Evolutionary conservation across 2,329 filamentous ascomycete genomes (phyloP).

Genomic region (Aciculosporium take): DNA sequence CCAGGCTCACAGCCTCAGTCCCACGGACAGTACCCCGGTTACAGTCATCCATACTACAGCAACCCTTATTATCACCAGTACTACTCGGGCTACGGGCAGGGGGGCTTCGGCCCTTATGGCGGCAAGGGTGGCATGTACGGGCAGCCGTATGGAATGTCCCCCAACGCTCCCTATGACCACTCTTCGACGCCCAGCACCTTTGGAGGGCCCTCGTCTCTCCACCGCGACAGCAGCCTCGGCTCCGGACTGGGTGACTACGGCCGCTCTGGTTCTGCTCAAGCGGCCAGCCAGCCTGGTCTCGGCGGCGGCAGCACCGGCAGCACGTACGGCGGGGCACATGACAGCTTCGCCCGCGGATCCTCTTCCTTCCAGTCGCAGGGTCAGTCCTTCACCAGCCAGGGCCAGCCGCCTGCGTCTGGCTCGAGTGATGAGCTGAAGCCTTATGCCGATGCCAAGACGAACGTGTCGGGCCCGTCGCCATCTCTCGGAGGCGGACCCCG

Average conservation of each 20-base stretch:
- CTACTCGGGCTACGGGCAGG: conserved; percentile 40
- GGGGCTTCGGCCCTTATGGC: conserved; percentile 37
- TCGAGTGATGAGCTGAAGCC: conserved; percentile 43
- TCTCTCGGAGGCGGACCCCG: conserved; percentile 38
- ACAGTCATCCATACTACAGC: conserved; percentile 44
- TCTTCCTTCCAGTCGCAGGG: conserved; percentile 41
- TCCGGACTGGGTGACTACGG: conserved; percentile 41
- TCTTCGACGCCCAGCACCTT: conserved; percentile 40
- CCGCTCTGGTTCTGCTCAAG: conserved; percentile 35
- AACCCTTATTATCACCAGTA: conserved; percentile 51
- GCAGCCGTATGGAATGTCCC: conserved; percentile 42
- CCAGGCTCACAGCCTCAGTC: conserved; percentile 31
- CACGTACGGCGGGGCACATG: conserved; percentile 39
- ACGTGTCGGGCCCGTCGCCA: conserved; percentile 38
- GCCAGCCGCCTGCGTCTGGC: conserved; percentile 29
- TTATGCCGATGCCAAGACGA: conserved; percentile 40
- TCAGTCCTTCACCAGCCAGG: conserved; percentile 37
- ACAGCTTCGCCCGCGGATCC: conserved; percentile 38
- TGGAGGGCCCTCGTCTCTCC: conserved; percentile 34
- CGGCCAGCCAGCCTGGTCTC: conserved; percentile 34
- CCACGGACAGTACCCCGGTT: conserved; percentile 36
- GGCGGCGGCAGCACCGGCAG: conserved; percentile 23
- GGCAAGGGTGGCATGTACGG: conserved; percentile 41
- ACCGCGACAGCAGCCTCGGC: conserved; percentile 34
- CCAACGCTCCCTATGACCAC: conserved; percentile 43